Base-by-base conservation (phyloP, 2,329 filamentous ascomycete genomes). In the Colletotrichum noveboracense region DNA sequence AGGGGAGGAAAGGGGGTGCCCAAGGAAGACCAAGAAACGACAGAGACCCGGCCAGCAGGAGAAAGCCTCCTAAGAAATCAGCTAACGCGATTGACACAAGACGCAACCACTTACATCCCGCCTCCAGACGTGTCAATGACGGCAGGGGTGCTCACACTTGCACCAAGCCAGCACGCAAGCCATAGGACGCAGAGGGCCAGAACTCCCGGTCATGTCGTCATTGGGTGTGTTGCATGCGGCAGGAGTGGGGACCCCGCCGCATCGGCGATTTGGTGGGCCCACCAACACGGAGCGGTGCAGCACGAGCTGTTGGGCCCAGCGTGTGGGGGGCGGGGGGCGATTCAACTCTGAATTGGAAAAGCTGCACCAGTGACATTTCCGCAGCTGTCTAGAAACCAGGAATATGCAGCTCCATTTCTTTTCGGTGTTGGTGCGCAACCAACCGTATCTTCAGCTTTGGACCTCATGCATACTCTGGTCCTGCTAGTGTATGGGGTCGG, bases 191-290 rank as follows among this genome's bases (percentile, higher is more conserved):
- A 32, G 36, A 32, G 26, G 70, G 70, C 74, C 70, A 76, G 58
- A 76, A 70, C 74, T 76, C 36, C 70, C 52, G 26, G 48, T 60
- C 43, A 74, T 76, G 64, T 76, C 74, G 74, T 76, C 74, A 76
- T 76, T 65, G 26, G 48, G 30, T 43, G 48, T 58, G n/a, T 58
- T 66, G 70, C 65, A 76, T 43, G 70, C 65, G 74, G 74, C 30
- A 36, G 71, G 24, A n/a, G 58, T 38, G 64, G 65, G 58, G n/a
- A 28, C 8, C 18, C 69, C 32, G 34, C 58, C 24, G 43, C 56
- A 60, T 75, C 69, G 64, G 70, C 73, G 32, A 73, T 73, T 73
- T 43, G 70, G 58, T 34, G 34, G 55, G 28, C 43, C 52, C 18
- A 60, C 52, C 26, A 24, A 68, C 52, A 67, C 36, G 71, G 56